phyloP scores from a whole-genome alignment of 805 yeast genomes.

The Cyberlindnera saturnus region DNA sequence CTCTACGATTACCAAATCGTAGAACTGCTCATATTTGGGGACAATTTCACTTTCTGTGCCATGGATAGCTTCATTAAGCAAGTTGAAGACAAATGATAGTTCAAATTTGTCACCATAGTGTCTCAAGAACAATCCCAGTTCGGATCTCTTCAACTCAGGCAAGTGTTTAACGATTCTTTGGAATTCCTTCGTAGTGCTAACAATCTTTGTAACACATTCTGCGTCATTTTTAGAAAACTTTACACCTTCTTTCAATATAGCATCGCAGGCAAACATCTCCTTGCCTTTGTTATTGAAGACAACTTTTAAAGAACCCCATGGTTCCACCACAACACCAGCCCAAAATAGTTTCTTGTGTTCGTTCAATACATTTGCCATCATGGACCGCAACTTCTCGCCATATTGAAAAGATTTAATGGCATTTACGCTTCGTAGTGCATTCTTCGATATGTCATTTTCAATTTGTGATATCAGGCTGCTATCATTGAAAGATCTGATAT shows the following conservation, averaged over 20 bases:
- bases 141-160: constrained; percentile 40
- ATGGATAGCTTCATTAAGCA: constrained; percentile 9
- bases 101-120: constrained; percentile 48
- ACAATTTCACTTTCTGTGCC: constrained; percentile 1
- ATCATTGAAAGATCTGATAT: constrained; percentile 19
- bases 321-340: constrained; percentile 43
- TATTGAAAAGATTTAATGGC: not conserved
- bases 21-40: constrained; percentile 12
- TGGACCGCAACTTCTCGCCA: not conserved
- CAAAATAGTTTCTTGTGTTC: constrained; percentile 23
- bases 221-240: constrained; percentile 55
- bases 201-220: constrained; percentile 41
- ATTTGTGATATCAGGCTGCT: constrained; percentile 1
- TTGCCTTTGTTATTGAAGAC: constrained; percentile 33
- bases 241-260: constrained; percentile 62
- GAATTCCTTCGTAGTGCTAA: constrained; percentile 28
- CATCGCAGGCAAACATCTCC: constrained; percentile 34
- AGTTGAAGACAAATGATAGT: constrained; percentile 30
- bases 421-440: constrained; percentile 19
- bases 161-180: constrained; percentile 23
- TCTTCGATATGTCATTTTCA: constrained; percentile 6
- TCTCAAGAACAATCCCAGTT: constrained; percentile 54
- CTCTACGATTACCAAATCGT: constrained; percentile 11
- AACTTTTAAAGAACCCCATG: constrained; percentile 38
- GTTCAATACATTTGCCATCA: constrained; percentile 1